phyloP scores from a whole-genome alignment of 768 basidiomycete species.

The Rhodotorula diobovata region DNA sequence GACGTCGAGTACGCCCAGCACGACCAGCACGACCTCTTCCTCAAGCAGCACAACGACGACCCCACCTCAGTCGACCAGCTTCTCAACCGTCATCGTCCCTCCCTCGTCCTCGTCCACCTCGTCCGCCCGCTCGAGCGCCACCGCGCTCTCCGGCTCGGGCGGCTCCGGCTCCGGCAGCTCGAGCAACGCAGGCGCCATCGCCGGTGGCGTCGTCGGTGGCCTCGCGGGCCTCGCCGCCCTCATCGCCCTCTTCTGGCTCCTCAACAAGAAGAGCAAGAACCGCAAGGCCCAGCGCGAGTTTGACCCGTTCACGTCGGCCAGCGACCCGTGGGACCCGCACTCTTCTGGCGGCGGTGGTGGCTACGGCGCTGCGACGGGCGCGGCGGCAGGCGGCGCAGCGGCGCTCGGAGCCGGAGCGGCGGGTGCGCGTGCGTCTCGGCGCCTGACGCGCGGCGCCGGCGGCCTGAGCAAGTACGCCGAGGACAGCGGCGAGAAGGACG shows the following conservation, averaged over 20 bases:
- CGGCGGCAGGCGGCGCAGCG: neutral
- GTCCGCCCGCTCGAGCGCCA: conserved; percentile 6
- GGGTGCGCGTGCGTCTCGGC: neutral
- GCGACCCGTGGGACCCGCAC: conserved; percentile 11
- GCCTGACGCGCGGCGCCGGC: neutral
- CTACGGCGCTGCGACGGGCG: no score
- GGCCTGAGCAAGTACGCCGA: conserved; percentile 4
- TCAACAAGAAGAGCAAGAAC: neutral
- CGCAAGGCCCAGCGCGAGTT: neutral
- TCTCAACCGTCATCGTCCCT: conserved; percentile 1
- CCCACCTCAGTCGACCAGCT: neutral
- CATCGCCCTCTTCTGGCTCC: conserved; percentile 14
- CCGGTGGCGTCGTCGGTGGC: conserved; percentile 27
- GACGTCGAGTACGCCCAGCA: neutral
- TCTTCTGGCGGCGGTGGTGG: no score
- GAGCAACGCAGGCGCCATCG: conserved; percentile 19
- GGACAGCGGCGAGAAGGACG: conserved; percentile 5
- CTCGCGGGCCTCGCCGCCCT: conserved; percentile 16
- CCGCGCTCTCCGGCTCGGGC: neutral
- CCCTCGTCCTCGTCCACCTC: neutral
- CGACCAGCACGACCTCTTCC: neutral
- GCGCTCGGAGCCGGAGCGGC: neutral
- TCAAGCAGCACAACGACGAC: neutral
- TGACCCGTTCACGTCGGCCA: conserved; percentile 10
- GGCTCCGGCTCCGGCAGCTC: neutral